These are phyloP conservation scores for Harrya chromipes DNA, from an alignment of 768 basidiomycete species.

Conservation along the genomic window DNA sequence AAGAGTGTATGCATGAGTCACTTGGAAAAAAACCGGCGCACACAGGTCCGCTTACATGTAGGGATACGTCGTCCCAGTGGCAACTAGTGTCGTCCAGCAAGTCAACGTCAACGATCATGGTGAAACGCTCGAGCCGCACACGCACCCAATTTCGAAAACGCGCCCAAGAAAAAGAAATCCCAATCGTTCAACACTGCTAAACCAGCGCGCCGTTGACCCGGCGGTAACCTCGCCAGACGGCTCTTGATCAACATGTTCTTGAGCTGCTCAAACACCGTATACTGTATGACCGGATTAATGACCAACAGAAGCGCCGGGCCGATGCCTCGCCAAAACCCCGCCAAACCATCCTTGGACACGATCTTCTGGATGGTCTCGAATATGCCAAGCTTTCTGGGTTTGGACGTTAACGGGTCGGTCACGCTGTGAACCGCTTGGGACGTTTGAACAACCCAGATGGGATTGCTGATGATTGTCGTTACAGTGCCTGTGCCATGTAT, in stretches of 20 bases:
- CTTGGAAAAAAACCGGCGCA: neutral
- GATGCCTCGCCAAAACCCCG: conserved; percentile 91
- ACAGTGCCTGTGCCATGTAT: conserved; percentile 59
- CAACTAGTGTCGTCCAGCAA: conserved; percentile 32
- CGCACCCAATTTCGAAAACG: conserved; percentile 83
- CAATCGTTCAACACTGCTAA: conserved; percentile 65
- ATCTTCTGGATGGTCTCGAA: conserved; percentile 68
- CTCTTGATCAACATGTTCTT: conserved; percentile 77
- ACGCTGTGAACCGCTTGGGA: conserved; percentile 73
- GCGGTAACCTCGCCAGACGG: conserved; percentile 52
- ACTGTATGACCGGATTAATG: conserved; percentile 91
- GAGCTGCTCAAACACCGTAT: conserved; percentile 92
- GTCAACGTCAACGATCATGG: neutral
- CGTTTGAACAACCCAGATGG: conserved; percentile 96
- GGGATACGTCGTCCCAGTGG: conserved; percentile 64
- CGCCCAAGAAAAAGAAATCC: conserved; percentile 96
- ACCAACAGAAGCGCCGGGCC: conserved; percentile 93
- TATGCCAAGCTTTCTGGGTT: conserved; percentile 58
- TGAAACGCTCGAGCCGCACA: neutral
- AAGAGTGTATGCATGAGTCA: neutral
- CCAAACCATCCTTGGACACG: conserved; percentile 62
- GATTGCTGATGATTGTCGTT: conserved; percentile 87
- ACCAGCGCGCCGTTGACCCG: conserved; percentile 40
- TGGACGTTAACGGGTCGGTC: conserved; percentile 36
- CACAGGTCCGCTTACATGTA: conserved; percentile 50